These are phyloP conservation scores for Gnaphalium uliginosum DNA, from an alignment of 129 eudicot genomes.

Conservation along the genomic window DNA sequence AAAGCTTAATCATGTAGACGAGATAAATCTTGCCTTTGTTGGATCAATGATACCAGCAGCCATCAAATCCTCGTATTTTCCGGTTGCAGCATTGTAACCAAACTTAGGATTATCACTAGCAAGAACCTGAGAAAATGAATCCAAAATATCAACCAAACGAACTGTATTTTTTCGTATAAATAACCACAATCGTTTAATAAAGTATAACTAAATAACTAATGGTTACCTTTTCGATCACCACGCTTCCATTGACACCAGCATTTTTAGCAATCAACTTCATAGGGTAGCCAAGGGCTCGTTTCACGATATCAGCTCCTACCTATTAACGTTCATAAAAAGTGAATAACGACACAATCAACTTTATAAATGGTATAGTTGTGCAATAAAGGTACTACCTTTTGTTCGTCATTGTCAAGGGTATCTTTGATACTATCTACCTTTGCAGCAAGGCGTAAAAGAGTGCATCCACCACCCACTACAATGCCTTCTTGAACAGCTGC, in stretches of 20 bases:
- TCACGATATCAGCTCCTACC: conserved; percentile 75
- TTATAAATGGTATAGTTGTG: neutral
- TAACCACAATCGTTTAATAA: neutral
- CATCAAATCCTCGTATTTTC: conserved; percentile 58
- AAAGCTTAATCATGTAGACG: neutral
- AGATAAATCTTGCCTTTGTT: conserved; percentile 42
- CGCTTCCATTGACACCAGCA: conserved; percentile 51
- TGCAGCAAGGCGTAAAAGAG: conserved; percentile 58
- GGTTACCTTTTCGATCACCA: conserved; percentile 54
- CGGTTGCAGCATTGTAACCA: conserved; percentile 69
- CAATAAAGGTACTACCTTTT: conserved; percentile 40
- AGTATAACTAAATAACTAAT: neutral
- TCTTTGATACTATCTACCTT: conserved; percentile 61
- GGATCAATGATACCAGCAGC: conserved; percentile 77
- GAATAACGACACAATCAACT: neutral
- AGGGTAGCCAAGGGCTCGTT: conserved; percentile 56
- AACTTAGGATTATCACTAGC: conserved; percentile 42
- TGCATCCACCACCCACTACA: conserved; percentile 77
- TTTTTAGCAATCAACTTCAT: conserved; percentile 45
- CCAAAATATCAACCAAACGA: neutral
- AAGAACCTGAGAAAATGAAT: conserved; percentile 34
- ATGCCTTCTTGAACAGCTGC: conserved; percentile 85
- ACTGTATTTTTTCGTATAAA: neutral
- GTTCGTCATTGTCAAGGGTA: conserved; percentile 60
- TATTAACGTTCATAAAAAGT: conserved; percentile 11